Conservation (phyloP, 139 green algal genomes). For the Tetradesmus obliquus region DNA sequence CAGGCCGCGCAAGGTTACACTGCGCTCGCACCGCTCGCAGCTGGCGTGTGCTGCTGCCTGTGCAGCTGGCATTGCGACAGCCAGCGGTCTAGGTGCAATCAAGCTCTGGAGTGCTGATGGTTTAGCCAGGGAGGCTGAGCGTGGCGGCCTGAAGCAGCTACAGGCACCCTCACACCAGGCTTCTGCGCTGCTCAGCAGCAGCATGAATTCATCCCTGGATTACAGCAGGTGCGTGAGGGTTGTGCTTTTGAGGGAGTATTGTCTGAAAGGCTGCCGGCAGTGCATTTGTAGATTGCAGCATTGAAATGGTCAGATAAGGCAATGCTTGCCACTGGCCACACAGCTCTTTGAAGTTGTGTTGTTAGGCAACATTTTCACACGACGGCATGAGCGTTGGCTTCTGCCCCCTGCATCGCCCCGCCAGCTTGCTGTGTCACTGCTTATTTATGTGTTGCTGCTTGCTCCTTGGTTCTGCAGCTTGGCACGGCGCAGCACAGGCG, state of each 20-base stretch:
- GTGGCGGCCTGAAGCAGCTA: constrained; percentile 40
- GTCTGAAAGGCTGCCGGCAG: neutral
- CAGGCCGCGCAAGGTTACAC: neutral
- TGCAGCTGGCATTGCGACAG: constrained; percentile 43
- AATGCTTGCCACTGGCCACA: no score
- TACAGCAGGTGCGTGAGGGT: neutral
- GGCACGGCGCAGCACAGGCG: neutral
- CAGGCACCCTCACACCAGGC: neutral
- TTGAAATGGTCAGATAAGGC: no score
- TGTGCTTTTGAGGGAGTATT: neutral
- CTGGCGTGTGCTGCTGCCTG: constrained; percentile 14
- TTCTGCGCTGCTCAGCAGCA: neutral
- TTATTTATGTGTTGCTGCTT: neutral
- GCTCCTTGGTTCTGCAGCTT: neutral
- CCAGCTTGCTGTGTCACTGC: neutral
- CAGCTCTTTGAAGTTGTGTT: no score
- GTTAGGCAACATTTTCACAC: no score
- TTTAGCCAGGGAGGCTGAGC: constrained; percentile 51
- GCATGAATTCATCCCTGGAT: neutral
- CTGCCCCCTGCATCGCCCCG: neutral
- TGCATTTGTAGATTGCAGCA: no score
- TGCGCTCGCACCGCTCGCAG: constrained; percentile 30
- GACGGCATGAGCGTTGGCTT: no score
- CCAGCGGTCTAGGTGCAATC: constrained; percentile 53
- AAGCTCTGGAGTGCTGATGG: constrained; percentile 57